Conservation (phyloP, 106 monocot genomes). For the Vanilla planifolia region DNA sequence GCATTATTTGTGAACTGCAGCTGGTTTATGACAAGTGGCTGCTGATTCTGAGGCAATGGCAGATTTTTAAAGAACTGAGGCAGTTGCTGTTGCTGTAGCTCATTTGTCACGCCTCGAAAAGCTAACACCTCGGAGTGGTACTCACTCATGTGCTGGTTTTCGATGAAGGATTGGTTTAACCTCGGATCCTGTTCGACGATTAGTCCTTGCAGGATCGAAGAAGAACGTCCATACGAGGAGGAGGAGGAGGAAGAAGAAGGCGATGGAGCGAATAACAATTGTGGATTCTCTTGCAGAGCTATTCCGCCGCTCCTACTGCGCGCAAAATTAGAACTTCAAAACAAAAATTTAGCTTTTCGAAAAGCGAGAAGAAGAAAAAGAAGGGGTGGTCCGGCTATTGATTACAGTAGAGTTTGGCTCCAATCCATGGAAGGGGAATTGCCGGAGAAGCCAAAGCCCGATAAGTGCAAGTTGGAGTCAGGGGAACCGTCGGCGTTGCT, state of each 20-base stretch:
- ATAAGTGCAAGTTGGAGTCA: too few species aligned
- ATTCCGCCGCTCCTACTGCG: neutral
- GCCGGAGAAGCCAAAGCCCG: too few species aligned
- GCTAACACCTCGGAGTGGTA: neutral
- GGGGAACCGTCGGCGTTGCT: too few species aligned
- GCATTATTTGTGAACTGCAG: conserved; percentile 3
- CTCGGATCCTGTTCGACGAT: too few species aligned
- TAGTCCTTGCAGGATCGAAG: neutral
- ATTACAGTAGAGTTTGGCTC: conserved; percentile 4
- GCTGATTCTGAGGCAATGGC: too few species aligned
- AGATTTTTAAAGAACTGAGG: too few species aligned
- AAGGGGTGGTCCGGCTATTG: neutral
- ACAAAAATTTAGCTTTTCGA: neutral
- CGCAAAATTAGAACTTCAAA: neutral
- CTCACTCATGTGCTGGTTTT: neutral
- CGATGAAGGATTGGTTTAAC: neutral
- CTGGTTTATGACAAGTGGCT: neutral
- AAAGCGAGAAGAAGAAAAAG: neutral
- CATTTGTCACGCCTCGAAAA: too few species aligned
- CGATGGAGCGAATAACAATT: neutral
- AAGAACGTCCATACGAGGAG: neutral
- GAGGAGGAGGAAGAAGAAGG: neutral
- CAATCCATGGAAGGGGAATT: conserved; percentile 5
- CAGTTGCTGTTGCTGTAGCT: too few species aligned
- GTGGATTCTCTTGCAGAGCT: neutral